A percentile compares a stretch with the other conserved stretches of the same genome.
These are phyloP conservation scores for Cytospora piceicola DNA, from an alignment of 2,329 filamentous ascomycete species.

Conservation along the genomic window DNA sequence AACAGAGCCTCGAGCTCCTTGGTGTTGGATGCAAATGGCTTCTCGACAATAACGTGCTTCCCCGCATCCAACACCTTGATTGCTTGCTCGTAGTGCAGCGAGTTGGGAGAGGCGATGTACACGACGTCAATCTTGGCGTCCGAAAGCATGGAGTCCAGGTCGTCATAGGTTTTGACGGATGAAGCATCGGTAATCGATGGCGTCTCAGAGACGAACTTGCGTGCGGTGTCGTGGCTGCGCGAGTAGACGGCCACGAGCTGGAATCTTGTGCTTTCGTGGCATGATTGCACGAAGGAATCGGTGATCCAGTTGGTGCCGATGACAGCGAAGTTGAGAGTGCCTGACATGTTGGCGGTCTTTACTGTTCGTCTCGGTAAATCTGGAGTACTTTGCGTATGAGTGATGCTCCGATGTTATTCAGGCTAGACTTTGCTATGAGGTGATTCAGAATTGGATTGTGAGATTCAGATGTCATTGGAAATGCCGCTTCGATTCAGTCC, in stretches of 20 bases:
- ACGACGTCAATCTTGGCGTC: conserved; percentile 41
- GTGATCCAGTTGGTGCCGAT: conserved; percentile 31
- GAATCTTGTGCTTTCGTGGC: conserved; percentile 27
- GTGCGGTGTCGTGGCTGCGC: conserved; percentile 25
- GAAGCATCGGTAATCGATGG: conserved; percentile 25
- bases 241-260: conserved; percentile 28
- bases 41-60: conserved; percentile 60
- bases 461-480: not conserved
- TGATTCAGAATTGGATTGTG: not conserved
- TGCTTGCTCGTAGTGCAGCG: conserved; percentile 48
- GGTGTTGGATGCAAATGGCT: conserved; percentile 56
- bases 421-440: not conserved
- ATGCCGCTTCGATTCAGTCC: not conserved
- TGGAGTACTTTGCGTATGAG: not conserved
- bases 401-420: not conserved
- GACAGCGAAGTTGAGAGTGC: conserved; percentile 26
- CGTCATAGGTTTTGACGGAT: conserved; percentile 27
- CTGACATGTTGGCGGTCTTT: conserved; percentile 15
- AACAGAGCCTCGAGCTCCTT: conserved; percentile 52
- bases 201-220: conserved; percentile 22
- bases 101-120: conserved; percentile 53
- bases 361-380: not conserved
- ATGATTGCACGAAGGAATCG: conserved; percentile 27
- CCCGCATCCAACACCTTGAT: conserved; percentile 54
- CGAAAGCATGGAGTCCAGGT: conserved; percentile 25